A percentile compares a stretch with the other conserved stretches of the same genome.
Conservation (phyloP, 768 basidiomycete genomes). For the Tephrocybe sp. region DNA sequence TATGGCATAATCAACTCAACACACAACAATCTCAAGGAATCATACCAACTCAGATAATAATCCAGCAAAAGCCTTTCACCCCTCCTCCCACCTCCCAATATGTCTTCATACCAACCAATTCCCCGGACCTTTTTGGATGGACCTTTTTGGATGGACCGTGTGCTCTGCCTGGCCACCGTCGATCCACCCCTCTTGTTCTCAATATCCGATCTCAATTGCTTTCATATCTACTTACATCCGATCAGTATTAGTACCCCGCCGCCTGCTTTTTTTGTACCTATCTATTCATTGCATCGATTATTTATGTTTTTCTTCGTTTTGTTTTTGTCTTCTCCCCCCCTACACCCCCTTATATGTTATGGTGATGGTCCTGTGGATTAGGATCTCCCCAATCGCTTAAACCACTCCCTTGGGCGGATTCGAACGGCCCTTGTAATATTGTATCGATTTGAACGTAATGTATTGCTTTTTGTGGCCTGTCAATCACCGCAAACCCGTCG, state of each 20-base stretch:
- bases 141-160: too few relatives aligned
- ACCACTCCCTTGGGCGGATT: not conserved
- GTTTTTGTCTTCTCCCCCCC: not conserved
- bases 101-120: not conserved
- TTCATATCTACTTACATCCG: not conserved
- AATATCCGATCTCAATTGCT: not conserved
- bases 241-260: not conserved
- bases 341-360: not conserved
- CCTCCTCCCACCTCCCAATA: too few relatives aligned
- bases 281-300: not conserved
- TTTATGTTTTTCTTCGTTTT: slow-evolving; percentile 5
- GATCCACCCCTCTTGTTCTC: not conserved
- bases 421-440: not conserved
- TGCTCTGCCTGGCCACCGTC: not conserved
- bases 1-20: too few relatives aligned
- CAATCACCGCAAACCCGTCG: too few relatives aligned
- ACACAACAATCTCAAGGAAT: not conserved
- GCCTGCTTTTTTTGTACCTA: slow-evolving; percentile 2
- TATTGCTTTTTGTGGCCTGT: not conserved
- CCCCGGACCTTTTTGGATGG: not conserved
- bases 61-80: not conserved
- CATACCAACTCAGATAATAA: slow-evolving; percentile 8
- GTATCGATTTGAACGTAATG: not conserved
- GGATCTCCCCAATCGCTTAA: not conserved
- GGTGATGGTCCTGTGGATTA: not conserved